Base-by-base conservation (phyloP, 2,329 filamentous ascomycete species). In the Juglanconis juglandina region DNA sequence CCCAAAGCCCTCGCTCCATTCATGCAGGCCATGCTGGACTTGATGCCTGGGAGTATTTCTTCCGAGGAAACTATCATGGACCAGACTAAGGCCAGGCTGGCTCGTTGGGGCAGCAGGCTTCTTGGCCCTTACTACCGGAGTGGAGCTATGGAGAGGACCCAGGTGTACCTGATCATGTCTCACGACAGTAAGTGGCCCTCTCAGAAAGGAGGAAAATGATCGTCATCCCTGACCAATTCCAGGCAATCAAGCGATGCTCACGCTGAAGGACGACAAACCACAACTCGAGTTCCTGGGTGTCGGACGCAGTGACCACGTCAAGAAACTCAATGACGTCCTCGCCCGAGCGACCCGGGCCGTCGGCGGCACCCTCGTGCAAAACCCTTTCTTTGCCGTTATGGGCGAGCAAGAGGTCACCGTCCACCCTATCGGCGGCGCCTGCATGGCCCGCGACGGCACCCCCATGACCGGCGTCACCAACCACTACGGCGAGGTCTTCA, bases 101-200 rank as follows among this genome's bases (percentile, higher is more conserved):
- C 82, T 6, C 74, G 76, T 32, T 73, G 77, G 48, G 81, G 81
- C 35, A 84, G 81, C 68, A 72, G 78, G n/a, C 73, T 87, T 46
- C 69, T 87, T 0, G 86, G 86, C 0, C 84, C 86, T 0, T 87
- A 87, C 64, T 79, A 74, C 56, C 74, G 75, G 6, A 75, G 77
- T 6, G 83, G 86, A 0, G 83, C 84, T 17, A 72, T 87, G 24
- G 80, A 83, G 68, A 81, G 75, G 60, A 89, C 85, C 0, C 82
- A 87, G 60, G 79, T 86, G 0, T 89, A 88, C 68, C 76, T 90
- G 4, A 78, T 88, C 68, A 88, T 89, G 85, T 84, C 82, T 1
- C 86, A 89, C 66, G 86, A 88, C 65, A 85, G 80, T 76, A 74
- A 68, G 74, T 68, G 24, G 24, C 44, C 14, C 37, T 14, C 3